Conservation (phyloP, 2,329 filamentous ascomycete genomes). For the Microsporum canis region DNA sequence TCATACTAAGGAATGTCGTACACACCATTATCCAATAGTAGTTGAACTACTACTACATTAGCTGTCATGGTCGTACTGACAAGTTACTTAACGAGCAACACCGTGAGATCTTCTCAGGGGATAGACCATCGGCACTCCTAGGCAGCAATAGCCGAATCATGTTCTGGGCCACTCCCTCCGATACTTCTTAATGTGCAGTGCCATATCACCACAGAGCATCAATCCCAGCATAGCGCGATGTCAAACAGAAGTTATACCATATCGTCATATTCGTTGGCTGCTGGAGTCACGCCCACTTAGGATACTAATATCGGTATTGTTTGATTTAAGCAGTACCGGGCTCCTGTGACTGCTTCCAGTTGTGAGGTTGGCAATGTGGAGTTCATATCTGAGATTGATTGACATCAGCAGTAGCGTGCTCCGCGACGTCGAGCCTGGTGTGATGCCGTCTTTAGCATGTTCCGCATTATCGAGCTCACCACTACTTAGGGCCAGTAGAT, state of each 20-base stretch:
- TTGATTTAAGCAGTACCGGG: slow-evolving; percentile 3
- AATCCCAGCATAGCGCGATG: slow-evolving; percentile 10
- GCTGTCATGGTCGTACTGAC: no score
- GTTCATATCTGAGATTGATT: no score
- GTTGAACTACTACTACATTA: not conserved
- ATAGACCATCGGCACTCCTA: no score
- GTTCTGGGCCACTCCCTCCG: not conserved
- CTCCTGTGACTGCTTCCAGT: not conserved
- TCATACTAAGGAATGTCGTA: not conserved
- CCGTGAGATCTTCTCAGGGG: no score
- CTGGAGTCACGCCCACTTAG: slow-evolving; percentile 9
- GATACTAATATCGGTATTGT: no score
- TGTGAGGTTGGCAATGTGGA: no score
- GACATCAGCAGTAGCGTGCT: no score
- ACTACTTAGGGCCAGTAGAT: slow-evolving; percentile 21
- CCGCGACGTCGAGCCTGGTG: no score
- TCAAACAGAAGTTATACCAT: slow-evolving; percentile 12
- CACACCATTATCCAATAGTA: not conserved
- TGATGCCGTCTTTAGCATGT: not conserved
- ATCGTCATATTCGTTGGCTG: slow-evolving; percentile 3
- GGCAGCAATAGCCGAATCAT: not conserved
- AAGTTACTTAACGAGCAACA: no score
- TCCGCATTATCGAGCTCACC: slow-evolving; percentile 15
- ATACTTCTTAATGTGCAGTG: not conserved
- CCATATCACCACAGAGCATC: slow-evolving; percentile 5